These are phyloP conservation scores for Metschnikowia peoriensis DNA, from an alignment of 805 yeast species.

Conservation along the genomic window DNA sequence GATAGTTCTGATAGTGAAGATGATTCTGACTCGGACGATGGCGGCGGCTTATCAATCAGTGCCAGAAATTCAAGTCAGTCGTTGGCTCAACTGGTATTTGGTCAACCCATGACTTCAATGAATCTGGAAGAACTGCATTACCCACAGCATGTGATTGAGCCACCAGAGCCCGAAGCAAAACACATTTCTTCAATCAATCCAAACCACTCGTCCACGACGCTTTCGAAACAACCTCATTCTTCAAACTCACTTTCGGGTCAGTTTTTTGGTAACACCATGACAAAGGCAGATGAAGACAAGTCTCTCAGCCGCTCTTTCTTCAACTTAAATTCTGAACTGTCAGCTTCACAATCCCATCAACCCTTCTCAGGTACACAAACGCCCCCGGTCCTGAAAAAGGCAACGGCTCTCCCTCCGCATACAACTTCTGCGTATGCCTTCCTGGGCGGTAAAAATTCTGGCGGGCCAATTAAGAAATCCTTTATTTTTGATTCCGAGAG, in stretches of 20 bases:
- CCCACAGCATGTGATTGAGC: slow-evolving; percentile 18
- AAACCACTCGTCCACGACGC: slow-evolving; percentile 32
- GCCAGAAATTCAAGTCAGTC: slow-evolving; percentile 42
- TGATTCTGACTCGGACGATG: slow-evolving; percentile 27
- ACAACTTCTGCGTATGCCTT: slow-evolving; percentile 43
- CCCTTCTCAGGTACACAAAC: slow-evolving; percentile 14
- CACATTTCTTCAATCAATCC: slow-evolving; percentile 33
- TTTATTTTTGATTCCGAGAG: slow-evolving; percentile 39
- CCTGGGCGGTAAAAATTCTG: slow-evolving; percentile 25
- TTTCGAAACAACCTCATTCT: slow-evolving; percentile 42
- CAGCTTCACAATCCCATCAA: slow-evolving; percentile 3
- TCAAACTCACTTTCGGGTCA: slow-evolving; percentile 39
- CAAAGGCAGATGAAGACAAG: slow-evolving; percentile 10
- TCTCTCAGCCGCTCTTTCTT: slow-evolving; percentile 17
- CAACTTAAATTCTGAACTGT: slow-evolving; percentile 8
- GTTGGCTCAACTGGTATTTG: slow-evolving; percentile 42
- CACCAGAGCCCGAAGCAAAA: slow-evolving; percentile 27
- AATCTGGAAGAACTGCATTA: slow-evolving; percentile 19
- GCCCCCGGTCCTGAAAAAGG: slow-evolving; percentile 29
- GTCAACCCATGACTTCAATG: slow-evolving; percentile 20
- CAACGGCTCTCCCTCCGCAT: slow-evolving; percentile 43
- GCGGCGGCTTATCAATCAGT: slow-evolving; percentile 38
- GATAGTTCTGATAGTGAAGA: slow-evolving; percentile 13
- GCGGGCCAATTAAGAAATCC: slow-evolving; percentile 18
- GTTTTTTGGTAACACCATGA: slow-evolving; percentile 32